phyloP scores from a whole-genome alignment of 106 monocot genomes.

The Triglochin maritima region DNA sequence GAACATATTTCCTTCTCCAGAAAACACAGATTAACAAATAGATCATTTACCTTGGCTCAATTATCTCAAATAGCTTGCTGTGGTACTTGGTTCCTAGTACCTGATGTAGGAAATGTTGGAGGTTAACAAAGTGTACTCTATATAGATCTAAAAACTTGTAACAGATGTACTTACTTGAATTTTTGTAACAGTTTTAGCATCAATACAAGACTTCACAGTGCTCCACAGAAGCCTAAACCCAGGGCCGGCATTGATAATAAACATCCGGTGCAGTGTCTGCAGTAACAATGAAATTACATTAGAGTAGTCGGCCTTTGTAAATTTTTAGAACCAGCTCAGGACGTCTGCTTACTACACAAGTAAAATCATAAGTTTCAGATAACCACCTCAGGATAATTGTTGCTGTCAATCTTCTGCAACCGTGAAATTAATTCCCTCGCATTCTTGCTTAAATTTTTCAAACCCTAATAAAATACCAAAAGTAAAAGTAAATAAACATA shows the following conservation, averaged over 20 bases:
- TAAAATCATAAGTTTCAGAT: too few species aligned
- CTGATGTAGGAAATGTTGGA: conserved; percentile 6
- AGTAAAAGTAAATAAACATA: background rate
- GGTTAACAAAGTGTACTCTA: too few species aligned
- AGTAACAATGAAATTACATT: background rate
- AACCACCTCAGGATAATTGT: conserved; percentile 76
- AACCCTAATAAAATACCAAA: conserved; percentile 31
- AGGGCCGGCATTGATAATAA: conserved; percentile 66
- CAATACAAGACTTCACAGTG: conserved; percentile 69
- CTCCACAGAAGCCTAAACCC: conserved; percentile 69
- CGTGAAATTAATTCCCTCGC: conserved; percentile 67
- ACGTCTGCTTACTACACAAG: too few species aligned
- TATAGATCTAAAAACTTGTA: too few species aligned
- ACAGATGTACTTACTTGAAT: conserved; percentile 1
- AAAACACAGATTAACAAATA: background rate
- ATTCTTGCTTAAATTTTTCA: conserved; percentile 73
- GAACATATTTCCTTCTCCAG: background rate
- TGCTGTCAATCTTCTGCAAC: conserved; percentile 69
- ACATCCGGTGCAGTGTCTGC: conserved; percentile 54
- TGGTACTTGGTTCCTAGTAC: conserved; percentile 69
- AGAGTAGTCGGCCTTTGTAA: too few species aligned
- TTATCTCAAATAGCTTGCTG: conserved; percentile 52
- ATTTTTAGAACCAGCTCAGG: too few species aligned
- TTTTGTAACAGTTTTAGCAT: conserved; percentile 61
- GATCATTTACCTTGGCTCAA: conserved; percentile 41